A percentile compares a stretch with the other conserved stretches of the same genome.
These are phyloP conservation scores for Antitrichia curtipendula DNA, from an alignment of 225 moss, liverwort and hornwort genomes.

Conservation along the genomic window DNA sequence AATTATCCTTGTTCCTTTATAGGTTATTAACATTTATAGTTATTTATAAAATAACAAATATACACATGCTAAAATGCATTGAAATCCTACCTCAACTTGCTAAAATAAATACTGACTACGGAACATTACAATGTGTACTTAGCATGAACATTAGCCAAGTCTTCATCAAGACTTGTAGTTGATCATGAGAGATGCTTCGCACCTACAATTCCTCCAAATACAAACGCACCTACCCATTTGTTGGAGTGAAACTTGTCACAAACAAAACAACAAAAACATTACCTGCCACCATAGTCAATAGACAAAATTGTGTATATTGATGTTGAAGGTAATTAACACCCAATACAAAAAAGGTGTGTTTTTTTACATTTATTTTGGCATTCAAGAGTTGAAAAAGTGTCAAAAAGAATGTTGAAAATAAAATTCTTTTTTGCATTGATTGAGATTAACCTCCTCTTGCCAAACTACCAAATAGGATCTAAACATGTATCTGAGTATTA, in stretches of 20 bases:
- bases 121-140: too few species aligned
- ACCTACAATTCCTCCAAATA: neutral
- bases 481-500: neutral
- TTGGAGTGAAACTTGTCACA: neutral
- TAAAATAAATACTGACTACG: too few species aligned
- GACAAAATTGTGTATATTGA: too few species aligned
- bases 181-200: neutral
- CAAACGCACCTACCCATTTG: neutral
- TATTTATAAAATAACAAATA: too few species aligned
- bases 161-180: too few species aligned
- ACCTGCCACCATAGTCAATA: neutral
- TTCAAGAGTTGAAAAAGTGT: neutral
- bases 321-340: too few species aligned
- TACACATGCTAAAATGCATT: too few species aligned
- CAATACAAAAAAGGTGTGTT: too few species aligned
- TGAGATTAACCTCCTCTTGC: fast-evolving
- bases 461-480: neutral
- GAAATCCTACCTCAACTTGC: too few species aligned
- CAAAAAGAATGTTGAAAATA: neutral
- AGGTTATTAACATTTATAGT: neutral
- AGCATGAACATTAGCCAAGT: too few species aligned
- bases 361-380: neutral
- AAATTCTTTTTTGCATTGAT: too few species aligned
- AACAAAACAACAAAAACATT: neutral
- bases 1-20: neutral